Conservation (phyloP, 2,329 filamentous ascomycete genomes). For the Rhytidhysteron rufulum region DNA sequence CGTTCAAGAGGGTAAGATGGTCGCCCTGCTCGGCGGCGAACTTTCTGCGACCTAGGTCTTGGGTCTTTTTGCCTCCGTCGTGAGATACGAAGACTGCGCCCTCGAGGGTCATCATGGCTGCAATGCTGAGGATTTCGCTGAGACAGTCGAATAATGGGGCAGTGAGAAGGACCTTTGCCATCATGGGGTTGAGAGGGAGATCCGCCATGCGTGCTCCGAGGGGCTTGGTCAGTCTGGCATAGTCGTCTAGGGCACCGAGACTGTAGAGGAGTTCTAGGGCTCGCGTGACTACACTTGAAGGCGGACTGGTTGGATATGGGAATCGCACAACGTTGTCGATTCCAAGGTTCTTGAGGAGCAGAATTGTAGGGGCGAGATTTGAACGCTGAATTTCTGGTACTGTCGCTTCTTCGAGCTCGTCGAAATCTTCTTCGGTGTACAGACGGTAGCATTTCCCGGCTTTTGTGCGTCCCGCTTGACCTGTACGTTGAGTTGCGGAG, state of each 20-base stretch:
- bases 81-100: slow-evolving; percentile 79
- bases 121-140: slow-evolving; percentile 83
- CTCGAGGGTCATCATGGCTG: slow-evolving; percentile 87
- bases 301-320: slow-evolving; percentile 81
- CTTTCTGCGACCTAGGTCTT: slow-evolving; percentile 70
- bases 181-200: slow-evolving; percentile 90
- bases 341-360: slow-evolving; percentile 91
- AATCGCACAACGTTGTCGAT: slow-evolving; percentile 94
- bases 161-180: slow-evolving; percentile 80
- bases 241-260: slow-evolving; percentile 80
- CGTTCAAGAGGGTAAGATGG: slow-evolving; percentile 86
- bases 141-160: slow-evolving; percentile 73
- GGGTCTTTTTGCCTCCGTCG: slow-evolving; percentile 69
- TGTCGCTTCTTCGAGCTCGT: slow-evolving; percentile 65
- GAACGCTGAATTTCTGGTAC: slow-evolving; percentile 89
- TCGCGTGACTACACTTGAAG: slow-evolving; percentile 77
- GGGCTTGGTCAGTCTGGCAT: slow-evolving; percentile 84
- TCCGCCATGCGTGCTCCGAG: slow-evolving; percentile 92
- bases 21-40: slow-evolving; percentile 94
- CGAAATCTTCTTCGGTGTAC: slow-evolving; percentile 74
- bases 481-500: slow-evolving; percentile 85
- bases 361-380: slow-evolving; percentile 80
- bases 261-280: slow-evolving; percentile 86
- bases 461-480: slow-evolving; percentile 81
- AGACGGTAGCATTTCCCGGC: slow-evolving; percentile 92